Base-by-base conservation (phyloP, 2,329 filamentous ascomycete genomes). In the Zasmidium angulare region DNA sequence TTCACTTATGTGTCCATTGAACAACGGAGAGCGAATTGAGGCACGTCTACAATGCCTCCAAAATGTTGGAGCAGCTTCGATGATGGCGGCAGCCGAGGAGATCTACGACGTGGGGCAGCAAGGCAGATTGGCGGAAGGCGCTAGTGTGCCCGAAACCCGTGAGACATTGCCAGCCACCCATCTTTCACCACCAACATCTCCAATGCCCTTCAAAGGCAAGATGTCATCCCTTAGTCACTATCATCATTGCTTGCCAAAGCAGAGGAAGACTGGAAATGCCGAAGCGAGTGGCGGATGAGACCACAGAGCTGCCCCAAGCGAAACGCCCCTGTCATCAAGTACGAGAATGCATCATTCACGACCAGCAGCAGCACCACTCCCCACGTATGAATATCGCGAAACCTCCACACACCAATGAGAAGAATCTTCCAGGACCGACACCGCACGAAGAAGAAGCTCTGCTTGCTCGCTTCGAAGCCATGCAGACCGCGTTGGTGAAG, bases 221-320 rank as follows among this genome's bases (percentile, higher is more conserved):
- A 43, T 43, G 36, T 43, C 29, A 14, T 36, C 36, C n/a, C 36
- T 43, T 19, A 7, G 4, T 17, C 9, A 17, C 36, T 3, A 43
- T 19, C 36, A 19, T 17, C 36, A 19, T 19, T 43, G n/a, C 36
- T 43, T 43, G 11, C 36, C 36, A 43, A 43, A 43, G 6, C n/a
- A 19, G 12, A 43, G 6, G 3, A 43, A 17, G n/a, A 19, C 3
- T 14, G 12, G 48, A 7, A 10, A 55, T 55, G 53, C 21, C 53
- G 43, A 55, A 55, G 21, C 40, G 53, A 31, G 48, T 48, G 53
- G 53, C 53, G 1, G 53, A 55, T 43, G 36, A 29, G 43, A 55
- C 19, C 22, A 29, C 26, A 11, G 26, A 29, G 26, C 26, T 11
- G 21, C 53, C 24, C 14, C 53, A 48, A 31, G 53, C 53, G 11